phyloP scores from a whole-genome alignment of 2,329 filamentous ascomycete genomes.

The Colletotrichum filicis region DNA sequence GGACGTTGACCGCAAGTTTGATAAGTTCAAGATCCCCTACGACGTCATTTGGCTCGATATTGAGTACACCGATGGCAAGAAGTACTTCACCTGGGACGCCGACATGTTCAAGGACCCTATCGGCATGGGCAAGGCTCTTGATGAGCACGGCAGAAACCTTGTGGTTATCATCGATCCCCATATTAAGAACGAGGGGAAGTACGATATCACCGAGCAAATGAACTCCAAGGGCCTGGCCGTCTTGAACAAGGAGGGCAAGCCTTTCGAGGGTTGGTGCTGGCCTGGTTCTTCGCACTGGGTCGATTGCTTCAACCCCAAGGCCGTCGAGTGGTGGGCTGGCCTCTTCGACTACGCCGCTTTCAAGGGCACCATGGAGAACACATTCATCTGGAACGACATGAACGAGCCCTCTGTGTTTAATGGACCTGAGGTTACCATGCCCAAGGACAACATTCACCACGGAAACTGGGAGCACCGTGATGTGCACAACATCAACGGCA shows the following conservation, averaged over 20 bases:
- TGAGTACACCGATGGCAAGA: constrained; percentile 95
- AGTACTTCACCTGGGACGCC: constrained; percentile 98
- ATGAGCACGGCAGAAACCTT: constrained; percentile 86
- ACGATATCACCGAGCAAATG: constrained; percentile 81
- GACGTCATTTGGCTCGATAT: constrained; percentile 99
- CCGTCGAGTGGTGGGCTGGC: constrained; percentile 88
- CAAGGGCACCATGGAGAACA: constrained; percentile 86
- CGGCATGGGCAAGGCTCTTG: constrained; percentile 88
- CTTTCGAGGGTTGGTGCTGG: constrained; percentile 99
- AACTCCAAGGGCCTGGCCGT: constrained; percentile 86
- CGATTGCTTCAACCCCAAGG: constrained; percentile 94
- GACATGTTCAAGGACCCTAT: constrained; percentile 88
- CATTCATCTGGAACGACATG: constrained; percentile 99
- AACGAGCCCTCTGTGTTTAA: constrained; percentile 99
- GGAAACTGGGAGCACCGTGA: constrained; percentile 97
- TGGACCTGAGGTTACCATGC: constrained; percentile 97
- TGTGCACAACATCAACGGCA: constrained; percentile 93
- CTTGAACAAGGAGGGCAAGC: constrained; percentile 87
- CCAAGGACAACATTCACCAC: constrained; percentile 94
- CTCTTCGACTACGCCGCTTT: constrained; percentile 91
- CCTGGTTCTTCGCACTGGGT: constrained; percentile 97
- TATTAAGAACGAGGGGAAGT: constrained; percentile 90
- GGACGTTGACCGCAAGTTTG: constrained; percentile 95
- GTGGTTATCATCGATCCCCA: constrained; percentile 97
- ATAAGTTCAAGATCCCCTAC: constrained; percentile 94